These are phyloP conservation scores for Corynascus novoguineensis DNA, from an alignment of 495 filamentous ascomycete species.

Conservation along the genomic window DNA sequence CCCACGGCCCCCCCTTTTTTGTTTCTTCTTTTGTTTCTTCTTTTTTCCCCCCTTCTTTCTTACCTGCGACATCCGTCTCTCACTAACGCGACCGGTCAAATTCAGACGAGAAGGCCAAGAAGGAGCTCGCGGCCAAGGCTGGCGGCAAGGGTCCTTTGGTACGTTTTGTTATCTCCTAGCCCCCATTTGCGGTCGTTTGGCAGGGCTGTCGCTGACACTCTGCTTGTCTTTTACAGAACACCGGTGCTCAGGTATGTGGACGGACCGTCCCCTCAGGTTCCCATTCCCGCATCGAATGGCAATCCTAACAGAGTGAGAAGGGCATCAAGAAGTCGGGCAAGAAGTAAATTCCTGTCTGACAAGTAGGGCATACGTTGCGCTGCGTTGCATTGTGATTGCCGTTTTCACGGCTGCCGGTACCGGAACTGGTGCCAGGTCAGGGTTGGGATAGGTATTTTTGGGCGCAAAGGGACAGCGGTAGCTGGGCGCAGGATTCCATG, in stretches of 20 bases:
- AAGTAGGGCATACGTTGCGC: not conserved
- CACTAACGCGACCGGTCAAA: not conserved
- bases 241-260: slow-evolving; percentile 57
- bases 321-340: slow-evolving; percentile 91
- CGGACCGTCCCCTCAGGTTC: not conserved
- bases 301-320: slow-evolving; percentile 11
- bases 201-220: not conserved
- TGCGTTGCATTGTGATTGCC: slow-evolving; percentile 8
- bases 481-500: not conserved
- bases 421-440: not conserved
- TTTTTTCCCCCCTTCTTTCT: not conserved
- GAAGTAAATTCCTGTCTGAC: slow-evolving; percentile 51
- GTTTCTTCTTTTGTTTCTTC: too few species aligned
- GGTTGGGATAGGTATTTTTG: not conserved
- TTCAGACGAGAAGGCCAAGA: slow-evolving; percentile 70
- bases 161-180: not conserved
- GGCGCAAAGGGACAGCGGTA: not conserved
- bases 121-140: slow-evolving; percentile 62
- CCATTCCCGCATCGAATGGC: not conserved
- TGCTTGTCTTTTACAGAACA: slow-evolving; percentile 48
- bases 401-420: not conserved
- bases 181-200: too few species aligned
- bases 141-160: slow-evolving; percentile 51
- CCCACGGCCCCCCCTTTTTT: too few species aligned
- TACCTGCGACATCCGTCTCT: not conserved